Evolutionary conservation across 2,329 filamentous ascomycete genomes (phyloP).

Genomic region (Aspergillus sp.): DNA sequence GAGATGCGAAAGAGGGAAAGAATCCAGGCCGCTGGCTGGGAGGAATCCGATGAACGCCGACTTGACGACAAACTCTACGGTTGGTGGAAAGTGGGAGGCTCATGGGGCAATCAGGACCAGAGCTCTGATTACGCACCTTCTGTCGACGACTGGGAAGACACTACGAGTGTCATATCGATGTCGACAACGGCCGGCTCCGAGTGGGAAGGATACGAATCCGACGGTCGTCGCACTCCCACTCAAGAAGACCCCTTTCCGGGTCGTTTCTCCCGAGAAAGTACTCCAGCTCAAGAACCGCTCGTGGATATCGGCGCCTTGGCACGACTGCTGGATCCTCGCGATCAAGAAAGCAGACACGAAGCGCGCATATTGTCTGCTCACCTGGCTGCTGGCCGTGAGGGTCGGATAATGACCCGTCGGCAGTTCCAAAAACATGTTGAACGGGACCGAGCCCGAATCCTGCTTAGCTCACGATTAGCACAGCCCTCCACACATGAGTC

Average conservation of each 20-base stretch:
- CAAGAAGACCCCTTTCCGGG: constrained; percentile 61
- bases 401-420: constrained; percentile 77
- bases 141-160: constrained; percentile 64
- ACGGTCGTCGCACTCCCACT: constrained; percentile 69
- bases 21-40: constrained; percentile 43
- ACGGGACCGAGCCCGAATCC: constrained; percentile 68
- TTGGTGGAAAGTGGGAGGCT: constrained; percentile 81
- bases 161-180: constrained; percentile 77
- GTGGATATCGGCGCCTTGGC: constrained; percentile 71
- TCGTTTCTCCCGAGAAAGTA: constrained; percentile 47
- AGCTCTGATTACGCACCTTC: constrained; percentile 74
- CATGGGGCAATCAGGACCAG: constrained; percentile 79
- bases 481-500: constrained; percentile 24
- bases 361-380: constrained; percentile 80
- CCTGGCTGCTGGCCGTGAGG: constrained; percentile 57
- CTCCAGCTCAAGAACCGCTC: constrained; percentile 62
- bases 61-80: constrained; percentile 75
- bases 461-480: constrained; percentile 53
- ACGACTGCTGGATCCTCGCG: constrained; percentile 77
- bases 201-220: constrained; percentile 48
- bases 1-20: constrained; percentile 69
- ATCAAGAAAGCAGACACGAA: constrained; percentile 74
- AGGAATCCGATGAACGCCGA: constrained; percentile 60
- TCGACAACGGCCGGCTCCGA: constrained; percentile 56
- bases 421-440: constrained; percentile 70